Base-by-base conservation (phyloP, 2,329 filamentous ascomycete genomes). In the Fusarium redolens region DNA sequence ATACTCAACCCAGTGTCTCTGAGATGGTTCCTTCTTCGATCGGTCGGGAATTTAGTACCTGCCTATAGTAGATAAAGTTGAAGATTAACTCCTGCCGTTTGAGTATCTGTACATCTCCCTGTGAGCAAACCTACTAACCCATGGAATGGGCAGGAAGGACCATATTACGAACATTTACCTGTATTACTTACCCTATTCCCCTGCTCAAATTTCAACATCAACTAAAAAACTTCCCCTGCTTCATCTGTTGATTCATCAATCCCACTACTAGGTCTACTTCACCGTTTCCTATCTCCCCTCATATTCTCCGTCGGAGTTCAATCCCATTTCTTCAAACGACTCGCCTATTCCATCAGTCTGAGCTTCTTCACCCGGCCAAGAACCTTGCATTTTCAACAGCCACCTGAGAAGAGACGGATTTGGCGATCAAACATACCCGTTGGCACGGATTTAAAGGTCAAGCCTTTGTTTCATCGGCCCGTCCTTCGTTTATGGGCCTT, bases 401-500 rank as follows among this genome's bases (percentile, higher is more conserved):
- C 61, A 72, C 70, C 70, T 73, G 69, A 72, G 65, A 55, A 60
- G 33, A 61, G 52, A 71, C 51, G 45, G 62, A 64, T 48, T 41
- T 71, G 71, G 48, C 48, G 72, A 74, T 74, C 71, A 70, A 67
- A 72, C 72, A 58, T 57, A 25, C 35, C 45, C 64, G 41, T 48
- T 50, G 48, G 28, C 45, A 69, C 57, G 35, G 71, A 44, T 67
- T 60, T 56, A 43, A 40, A 57, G 47, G 31, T 67, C 70, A 73
- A 71, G 57, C 61, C 61, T 68, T 59, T 50, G 70, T 73, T 71
- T 73, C 70, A 73, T 64, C 61, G 70, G 67, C 48, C 71, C 70
- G 69, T 65, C 33, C 20, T 55, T 72, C 47, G 45, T 57, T 58
- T 67, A 43, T 38, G 54, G 59, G 41, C 30, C 55, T 59, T 59